Evolutionary conservation across 495 filamentous ascomycete genomes (phyloP).

Genomic region (Parathielavia appendiculata): DNA sequence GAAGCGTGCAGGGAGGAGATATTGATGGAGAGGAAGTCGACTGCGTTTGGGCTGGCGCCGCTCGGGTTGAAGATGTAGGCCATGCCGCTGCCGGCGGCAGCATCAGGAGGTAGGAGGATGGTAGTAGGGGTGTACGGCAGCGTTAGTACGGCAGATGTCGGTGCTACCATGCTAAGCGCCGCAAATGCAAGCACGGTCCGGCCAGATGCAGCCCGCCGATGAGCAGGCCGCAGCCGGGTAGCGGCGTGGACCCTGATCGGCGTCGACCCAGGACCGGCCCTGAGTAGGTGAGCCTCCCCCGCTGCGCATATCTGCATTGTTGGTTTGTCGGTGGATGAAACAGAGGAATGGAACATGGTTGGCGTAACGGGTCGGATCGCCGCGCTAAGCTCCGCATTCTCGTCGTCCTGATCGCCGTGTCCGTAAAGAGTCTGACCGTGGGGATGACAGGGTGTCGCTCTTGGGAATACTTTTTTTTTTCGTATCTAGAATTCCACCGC

Average conservation of each 20-base stretch:
- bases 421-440: too few relatives aligned
- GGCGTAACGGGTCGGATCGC: conserved; percentile 1
- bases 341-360: not conserved
- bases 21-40: conserved; percentile 59
- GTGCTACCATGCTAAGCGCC: not conserved
- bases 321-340: not conserved
- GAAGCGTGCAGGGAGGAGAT: conserved; percentile 51
- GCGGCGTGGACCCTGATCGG: not conserved
- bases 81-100: conserved; percentile 25
- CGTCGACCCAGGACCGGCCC: not conserved
- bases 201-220: conserved; percentile 2
- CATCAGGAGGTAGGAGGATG: conserved; percentile 47
- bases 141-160: conserved; percentile 13
- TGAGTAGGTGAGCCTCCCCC: not conserved
- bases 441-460: not conserved
- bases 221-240: not conserved
- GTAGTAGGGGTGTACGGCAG: conserved; percentile 73
- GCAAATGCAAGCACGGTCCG: not conserved
- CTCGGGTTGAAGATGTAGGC: conserved; percentile 57
- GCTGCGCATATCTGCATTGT: conserved; percentile 4
- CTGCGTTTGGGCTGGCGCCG: conserved; percentile 30
- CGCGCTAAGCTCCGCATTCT: conserved; percentile 12
- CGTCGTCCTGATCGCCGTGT: not conserved
- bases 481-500: not conserved
- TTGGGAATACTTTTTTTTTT: not conserved